Percentiles rank a stretch among this genome's conserved stretches.
Evolutionary conservation across 2,329 filamentous ascomycete genomes (phyloP).

Genomic region (Epichloe sylvatica): DNA sequence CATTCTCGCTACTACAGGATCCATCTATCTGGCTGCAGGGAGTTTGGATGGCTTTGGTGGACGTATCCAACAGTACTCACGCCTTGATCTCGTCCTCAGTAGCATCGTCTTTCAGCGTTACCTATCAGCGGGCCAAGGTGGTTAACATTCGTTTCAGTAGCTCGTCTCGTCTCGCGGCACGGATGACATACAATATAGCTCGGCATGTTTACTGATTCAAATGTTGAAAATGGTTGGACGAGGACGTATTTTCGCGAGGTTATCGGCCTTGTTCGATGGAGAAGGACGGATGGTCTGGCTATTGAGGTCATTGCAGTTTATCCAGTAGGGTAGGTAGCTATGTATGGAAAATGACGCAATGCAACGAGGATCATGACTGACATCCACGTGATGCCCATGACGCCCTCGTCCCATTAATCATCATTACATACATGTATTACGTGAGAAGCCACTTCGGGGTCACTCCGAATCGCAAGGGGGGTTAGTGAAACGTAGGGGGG

Average conservation of each 20-base stretch:
- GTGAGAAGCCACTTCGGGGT: too few species aligned
- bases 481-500: too few species aligned
- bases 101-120: slow-evolving; percentile 64
- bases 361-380: too few species aligned
- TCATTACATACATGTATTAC: too few species aligned
- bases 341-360: too few species aligned
- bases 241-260: slow-evolving; percentile 3
- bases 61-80: slow-evolving; percentile 28
- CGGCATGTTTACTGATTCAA: slow-evolving; percentile 31
- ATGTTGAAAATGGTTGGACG: not conserved
- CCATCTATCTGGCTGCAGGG: too few species aligned
- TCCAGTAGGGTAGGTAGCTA: too few species aligned
- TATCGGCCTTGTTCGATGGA: slow-evolving; percentile 5
- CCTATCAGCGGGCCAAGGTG: slow-evolving; percentile 31
- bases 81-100: slow-evolving; percentile 51
- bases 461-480: too few species aligned
- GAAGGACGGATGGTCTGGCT: not conserved
- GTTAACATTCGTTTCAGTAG: slow-evolving; percentile 2
- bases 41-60: not conserved
- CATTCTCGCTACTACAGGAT: too few species aligned
- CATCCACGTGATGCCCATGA: too few species aligned
- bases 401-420: too few species aligned
- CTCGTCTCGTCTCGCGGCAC: not conserved
- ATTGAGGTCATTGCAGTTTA: not conserved
- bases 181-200: slow-evolving; percentile 36